Evolutionary conservation across 768 basidiomycete species (phyloP), one percentile per base, ranked within the genome.

Genomic region (Holtermanniella nyarrowii): DNA sequence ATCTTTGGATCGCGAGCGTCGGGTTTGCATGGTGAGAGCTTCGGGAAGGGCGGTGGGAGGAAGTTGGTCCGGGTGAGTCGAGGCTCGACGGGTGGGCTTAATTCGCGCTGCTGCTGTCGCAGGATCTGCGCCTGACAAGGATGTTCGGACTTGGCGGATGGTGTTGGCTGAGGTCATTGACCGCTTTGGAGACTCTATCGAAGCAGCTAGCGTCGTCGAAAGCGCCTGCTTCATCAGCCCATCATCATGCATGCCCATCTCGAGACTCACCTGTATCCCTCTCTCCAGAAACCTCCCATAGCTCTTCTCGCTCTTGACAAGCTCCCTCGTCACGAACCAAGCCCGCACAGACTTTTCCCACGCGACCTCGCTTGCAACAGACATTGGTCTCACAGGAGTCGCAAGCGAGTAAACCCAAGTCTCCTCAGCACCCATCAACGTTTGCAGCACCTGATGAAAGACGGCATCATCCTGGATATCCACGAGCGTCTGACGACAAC

Each of bases 321-420:
- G 26, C 53, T 66, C 64, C 39, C 64, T 48, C 12, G 58, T 66
- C 4, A 61, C 54, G 45, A 66, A 66, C 64, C 64, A 66, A 23
- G 61, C 62, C 22, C 55, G 43, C 3, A 59, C 50, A 40, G 46
- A 46, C 44, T 49, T 50, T 31, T 54, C 24, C 16, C 49, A 24
- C 20, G 25, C 43, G 20, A n/a, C 27, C 24, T 48, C 22, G 44
- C 11, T 25, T 11, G 13, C 24, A 14, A 25, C 21, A 4, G 24
- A 26, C 46, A 37, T 26, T 26, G 24, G 14, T 18, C 24, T 10
- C n/a, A n/a, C n/a, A 18, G 25, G 45, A 21, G 25, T 18, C 14
- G 27, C 24, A 10, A 44, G 42, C 18, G 42, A 18, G 42, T 44
- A 44, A 7, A 12, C 44, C 14, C 4, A 45, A 48, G 12, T 49